A percentile compares a stretch with the other conserved stretches of the same genome.
These are phyloP conservation scores for Leccinum incarnatum DNA, from an alignment of 768 basidiomycete species.

Conservation along the genomic window DNA sequence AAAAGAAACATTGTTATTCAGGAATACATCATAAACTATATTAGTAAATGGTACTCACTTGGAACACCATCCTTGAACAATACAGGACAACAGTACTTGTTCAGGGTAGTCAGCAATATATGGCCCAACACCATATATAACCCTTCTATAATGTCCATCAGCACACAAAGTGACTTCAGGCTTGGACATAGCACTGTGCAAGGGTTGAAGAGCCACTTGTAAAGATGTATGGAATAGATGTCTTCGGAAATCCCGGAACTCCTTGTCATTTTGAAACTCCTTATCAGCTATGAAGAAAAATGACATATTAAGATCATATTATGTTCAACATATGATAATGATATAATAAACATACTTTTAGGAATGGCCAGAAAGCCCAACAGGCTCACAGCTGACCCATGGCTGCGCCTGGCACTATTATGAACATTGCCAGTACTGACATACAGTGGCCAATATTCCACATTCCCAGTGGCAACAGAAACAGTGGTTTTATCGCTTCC, in stretches of 20 bases:
- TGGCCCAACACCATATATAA: background rate
- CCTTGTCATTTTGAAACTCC: background rate
- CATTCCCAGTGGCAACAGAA: background rate
- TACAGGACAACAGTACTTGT: background rate
- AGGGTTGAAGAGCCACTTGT: background rate
- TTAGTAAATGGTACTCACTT: background rate
- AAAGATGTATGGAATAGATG: background rate
- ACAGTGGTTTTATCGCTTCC: background rate
- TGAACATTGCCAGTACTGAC: background rate
- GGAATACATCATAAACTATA: no score
- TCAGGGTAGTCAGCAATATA: background rate
- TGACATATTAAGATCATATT: background rate
- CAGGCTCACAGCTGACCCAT: background rate
- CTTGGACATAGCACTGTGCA: background rate
- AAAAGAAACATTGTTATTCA: no score
- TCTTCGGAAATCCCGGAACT: background rate
- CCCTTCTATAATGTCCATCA: background rate
- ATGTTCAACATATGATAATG: background rate
- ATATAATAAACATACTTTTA: background rate
- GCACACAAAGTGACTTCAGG: background rate
- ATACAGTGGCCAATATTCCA: background rate
- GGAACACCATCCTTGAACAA: background rate
- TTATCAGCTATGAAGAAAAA: background rate
- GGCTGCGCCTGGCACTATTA: background rate
- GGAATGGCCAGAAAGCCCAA: background rate